phyloP scores from a whole-genome alignment of 148 eudicot genomes.

The Simmondsia chinensis region DNA sequence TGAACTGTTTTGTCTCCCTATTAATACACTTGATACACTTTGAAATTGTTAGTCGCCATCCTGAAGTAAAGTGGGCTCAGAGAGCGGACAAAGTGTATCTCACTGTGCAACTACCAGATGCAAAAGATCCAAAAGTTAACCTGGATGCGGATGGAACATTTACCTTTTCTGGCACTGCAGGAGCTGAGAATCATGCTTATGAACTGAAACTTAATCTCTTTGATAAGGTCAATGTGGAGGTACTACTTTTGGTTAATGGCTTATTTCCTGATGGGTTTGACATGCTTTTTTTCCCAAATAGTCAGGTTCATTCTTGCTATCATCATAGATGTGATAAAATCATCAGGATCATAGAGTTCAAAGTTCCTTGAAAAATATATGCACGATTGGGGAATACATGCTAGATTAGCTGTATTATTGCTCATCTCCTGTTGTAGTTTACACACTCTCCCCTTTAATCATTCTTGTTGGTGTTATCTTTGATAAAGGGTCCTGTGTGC shows the following conservation, averaged over 20 bases:
- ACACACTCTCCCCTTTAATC: no score
- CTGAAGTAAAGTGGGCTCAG: conserved; percentile 96
- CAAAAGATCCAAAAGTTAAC: conserved; percentile 76
- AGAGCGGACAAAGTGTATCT: conserved; percentile 73
- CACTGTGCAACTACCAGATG: conserved; percentile 77
- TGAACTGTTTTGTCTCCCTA: neutral
- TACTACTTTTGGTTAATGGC: conserved; percentile 12
- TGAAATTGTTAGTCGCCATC: conserved; percentile 56
- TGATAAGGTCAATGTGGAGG: conserved; percentile 91
- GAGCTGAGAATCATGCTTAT: conserved; percentile 44
- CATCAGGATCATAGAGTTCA: no score
- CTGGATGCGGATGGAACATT: conserved; percentile 78
- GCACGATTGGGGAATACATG: no score
- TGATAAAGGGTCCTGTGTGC: no score
- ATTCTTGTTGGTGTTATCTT: no score
- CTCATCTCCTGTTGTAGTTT: no score
- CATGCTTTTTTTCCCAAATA: neutral
- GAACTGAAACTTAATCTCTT: conserved; percentile 71
- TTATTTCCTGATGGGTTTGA: neutral
- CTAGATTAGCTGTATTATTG: no score
- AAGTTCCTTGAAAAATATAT: no score
- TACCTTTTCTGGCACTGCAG: conserved; percentile 66
- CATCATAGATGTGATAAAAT: no score
- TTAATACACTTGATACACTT: neutral
- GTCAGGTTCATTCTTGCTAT: neutral